Conservation (phyloP, 805 yeast species). For the Suhomyces sp. region DNA sequence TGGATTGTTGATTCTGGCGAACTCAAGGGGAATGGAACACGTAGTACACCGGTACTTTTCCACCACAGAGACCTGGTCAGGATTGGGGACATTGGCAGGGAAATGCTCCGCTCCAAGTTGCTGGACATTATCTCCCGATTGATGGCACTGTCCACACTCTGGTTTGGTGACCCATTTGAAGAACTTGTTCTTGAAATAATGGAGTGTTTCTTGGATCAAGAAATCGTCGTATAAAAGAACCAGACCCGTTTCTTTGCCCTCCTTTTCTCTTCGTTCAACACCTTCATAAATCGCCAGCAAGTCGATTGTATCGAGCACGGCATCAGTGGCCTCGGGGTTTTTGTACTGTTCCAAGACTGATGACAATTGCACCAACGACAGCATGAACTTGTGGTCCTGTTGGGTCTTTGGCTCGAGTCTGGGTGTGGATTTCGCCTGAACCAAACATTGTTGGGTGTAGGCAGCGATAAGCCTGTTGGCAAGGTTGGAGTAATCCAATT, state of each 20-base stretch:
- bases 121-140: conserved; percentile 34
- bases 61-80: conserved; percentile 49
- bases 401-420: neutral
- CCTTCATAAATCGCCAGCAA: conserved; percentile 56
- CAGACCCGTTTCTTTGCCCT: conserved; percentile 10
- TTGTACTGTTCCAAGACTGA: conserved; percentile 9
- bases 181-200: conserved; percentile 67
- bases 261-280: conserved; percentile 52
- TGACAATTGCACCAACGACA: conserved; percentile 2
- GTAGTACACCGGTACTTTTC: conserved; percentile 64
- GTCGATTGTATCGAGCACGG: conserved; percentile 64
- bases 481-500: conserved; percentile 8
- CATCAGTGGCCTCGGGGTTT: conserved; percentile 30
- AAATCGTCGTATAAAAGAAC: conserved; percentile 33
- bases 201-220: conserved; percentile 32
- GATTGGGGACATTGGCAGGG: conserved; percentile 36
- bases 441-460: conserved; percentile 9
- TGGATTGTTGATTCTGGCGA: conserved; percentile 78
- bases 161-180: conserved; percentile 84
- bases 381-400: conserved; percentile 7
- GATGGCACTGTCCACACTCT: conserved; percentile 52
- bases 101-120: conserved; percentile 30
- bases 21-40: conserved; percentile 52
- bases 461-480: conserved; percentile 12
- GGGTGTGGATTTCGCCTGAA: conserved; percentile 1